phyloP scores from a whole-genome alignment of 1,284 basidiomycete genomes.

The Puccinia sorghi region DNA sequence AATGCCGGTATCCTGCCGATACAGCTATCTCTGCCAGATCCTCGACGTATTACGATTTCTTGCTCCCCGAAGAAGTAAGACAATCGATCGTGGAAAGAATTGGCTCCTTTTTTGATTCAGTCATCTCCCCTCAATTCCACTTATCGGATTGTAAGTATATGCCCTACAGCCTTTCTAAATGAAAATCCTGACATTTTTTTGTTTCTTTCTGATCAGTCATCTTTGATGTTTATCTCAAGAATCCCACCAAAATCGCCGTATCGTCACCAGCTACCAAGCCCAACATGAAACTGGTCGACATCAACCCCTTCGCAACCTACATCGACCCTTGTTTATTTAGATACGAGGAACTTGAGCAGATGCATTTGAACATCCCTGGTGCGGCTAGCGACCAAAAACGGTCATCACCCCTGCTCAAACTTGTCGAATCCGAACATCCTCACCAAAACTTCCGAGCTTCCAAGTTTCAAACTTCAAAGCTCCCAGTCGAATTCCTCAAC shows the following conservation, averaged over 20 bases:
- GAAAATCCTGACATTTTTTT: constrained; percentile 1
- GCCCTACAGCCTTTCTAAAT: not conserved
- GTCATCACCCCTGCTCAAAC: not conserved
- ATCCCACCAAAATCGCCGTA: not conserved
- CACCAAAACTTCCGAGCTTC: constrained; percentile 30
- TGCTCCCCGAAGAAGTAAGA: constrained; percentile 16
- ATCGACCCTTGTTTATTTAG: constrained; percentile 85
- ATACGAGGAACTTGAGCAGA: constrained; percentile 69
- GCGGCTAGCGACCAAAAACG: not conserved
- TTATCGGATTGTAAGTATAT: constrained; percentile 38
- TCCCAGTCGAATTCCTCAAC: constrained; percentile 23
- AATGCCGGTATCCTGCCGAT: not conserved
- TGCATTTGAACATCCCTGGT: not conserved
- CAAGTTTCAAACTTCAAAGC: constrained; percentile 33
- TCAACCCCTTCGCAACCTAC: constrained; percentile 80
- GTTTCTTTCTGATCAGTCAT: constrained; percentile 18
- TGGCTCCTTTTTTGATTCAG: constrained; percentile 15
- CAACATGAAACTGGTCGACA: constrained; percentile 69
- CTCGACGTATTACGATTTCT: constrained; percentile 41
- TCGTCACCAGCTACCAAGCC: not conserved
- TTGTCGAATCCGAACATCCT: constrained; percentile 23
- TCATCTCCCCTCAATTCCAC: constrained; percentile 25
- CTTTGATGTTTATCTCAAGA: constrained; percentile 47
- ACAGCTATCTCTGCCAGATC: constrained; percentile 38
- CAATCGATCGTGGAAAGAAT: constrained; percentile 32